A percentile compares a stretch with the other conserved stretches of the same genome.
Conservation (phyloP, 495 filamentous ascomycete species). For the Aeminium ludgeri region DNA sequence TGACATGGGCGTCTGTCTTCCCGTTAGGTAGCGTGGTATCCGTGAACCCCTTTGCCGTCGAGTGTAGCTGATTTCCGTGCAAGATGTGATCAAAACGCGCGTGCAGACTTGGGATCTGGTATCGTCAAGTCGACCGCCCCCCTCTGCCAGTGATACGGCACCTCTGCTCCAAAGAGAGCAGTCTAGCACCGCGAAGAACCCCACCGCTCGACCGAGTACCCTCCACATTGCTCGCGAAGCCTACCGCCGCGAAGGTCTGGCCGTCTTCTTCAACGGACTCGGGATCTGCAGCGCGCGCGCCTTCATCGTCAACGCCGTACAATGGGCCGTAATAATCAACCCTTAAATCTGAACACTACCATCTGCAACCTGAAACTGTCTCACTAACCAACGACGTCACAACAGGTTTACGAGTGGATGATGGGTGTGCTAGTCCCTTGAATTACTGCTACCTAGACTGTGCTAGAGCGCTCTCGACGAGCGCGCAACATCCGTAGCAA, state of each 20-base stretch:
- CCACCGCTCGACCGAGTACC: constrained; percentile 30
- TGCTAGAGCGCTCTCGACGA: too few relatives aligned
- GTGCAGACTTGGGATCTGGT: constrained; percentile 41
- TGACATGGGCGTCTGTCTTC: constrained; percentile 75
- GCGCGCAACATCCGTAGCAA: background rate
- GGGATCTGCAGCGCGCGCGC: constrained; percentile 63
- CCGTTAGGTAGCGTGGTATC: constrained; percentile 34
- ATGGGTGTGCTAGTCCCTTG: constrained; percentile 10
- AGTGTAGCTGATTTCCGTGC: background rate
- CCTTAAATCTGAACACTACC: background rate
- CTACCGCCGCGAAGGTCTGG: constrained; percentile 46
- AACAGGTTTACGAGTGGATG: constrained; percentile 16
- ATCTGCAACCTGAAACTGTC: background rate
- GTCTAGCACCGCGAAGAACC: constrained; percentile 14
- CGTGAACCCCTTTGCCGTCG: background rate
- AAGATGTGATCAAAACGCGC: constrained; percentile 73
- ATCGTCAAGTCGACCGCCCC: background rate
- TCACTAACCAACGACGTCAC: background rate
- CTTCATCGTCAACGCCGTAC: constrained; percentile 65
- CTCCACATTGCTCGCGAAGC: constrained; percentile 43
- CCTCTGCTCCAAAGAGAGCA: constrained; percentile 20
- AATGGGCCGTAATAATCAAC: constrained; percentile 52
- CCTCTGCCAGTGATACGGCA: constrained; percentile 1
- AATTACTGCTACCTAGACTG: constrained; percentile 7
- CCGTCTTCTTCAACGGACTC: constrained; percentile 62